Percentiles rank a stretch among this genome's conserved stretches.
Conservation (phyloP, 2,329 filamentous ascomycete species). For the Diaporthe citriasiana region DNA sequence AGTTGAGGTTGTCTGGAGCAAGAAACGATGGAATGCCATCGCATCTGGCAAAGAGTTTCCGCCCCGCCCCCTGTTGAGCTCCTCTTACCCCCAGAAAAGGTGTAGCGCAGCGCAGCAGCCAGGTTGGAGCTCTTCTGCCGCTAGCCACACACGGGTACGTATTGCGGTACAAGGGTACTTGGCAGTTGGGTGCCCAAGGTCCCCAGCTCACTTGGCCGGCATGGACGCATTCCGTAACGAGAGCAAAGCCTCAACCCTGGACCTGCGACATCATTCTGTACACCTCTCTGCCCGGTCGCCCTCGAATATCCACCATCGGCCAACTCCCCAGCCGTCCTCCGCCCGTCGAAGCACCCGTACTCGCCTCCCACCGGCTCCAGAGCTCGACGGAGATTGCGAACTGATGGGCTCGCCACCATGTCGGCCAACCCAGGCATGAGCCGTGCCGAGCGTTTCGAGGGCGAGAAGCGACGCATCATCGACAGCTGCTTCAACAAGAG, state of each 20-base stretch:
- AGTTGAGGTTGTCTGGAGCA: neutral
- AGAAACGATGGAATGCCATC: neutral
- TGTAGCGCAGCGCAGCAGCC: conserved; percentile 10
- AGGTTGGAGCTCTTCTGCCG: conserved; percentile 8
- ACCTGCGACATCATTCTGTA: conserved; percentile 29
- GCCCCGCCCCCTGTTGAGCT: neutral
- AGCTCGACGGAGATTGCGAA: conserved; percentile 26
- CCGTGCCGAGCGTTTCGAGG: conserved; percentile 89
- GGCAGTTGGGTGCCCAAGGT: conserved; percentile 18
- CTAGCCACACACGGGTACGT: neutral
- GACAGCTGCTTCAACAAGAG: conserved; percentile 95
- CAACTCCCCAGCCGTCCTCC: neutral
- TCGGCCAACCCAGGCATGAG: conserved; percentile 46
- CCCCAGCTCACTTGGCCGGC: conserved; percentile 20
- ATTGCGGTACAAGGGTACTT: conserved; percentile 9
- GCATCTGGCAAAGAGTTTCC: conserved; percentile 1
- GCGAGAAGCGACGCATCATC: conserved; percentile 95
- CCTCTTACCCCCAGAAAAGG: neutral
- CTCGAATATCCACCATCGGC: neutral
- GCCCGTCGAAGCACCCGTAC: neutral
- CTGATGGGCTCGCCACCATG: conserved; percentile 37
- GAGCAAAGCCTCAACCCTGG: conserved; percentile 27
- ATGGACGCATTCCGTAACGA: conserved; percentile 29
- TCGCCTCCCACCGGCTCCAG: neutral
- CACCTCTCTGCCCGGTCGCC: neutral